Percentiles rank a stretch among this genome's conserved stretches.
Evolutionary conservation across 345 rosid genomes (phyloP).

Genomic region (Camelina neglecta): DNA sequence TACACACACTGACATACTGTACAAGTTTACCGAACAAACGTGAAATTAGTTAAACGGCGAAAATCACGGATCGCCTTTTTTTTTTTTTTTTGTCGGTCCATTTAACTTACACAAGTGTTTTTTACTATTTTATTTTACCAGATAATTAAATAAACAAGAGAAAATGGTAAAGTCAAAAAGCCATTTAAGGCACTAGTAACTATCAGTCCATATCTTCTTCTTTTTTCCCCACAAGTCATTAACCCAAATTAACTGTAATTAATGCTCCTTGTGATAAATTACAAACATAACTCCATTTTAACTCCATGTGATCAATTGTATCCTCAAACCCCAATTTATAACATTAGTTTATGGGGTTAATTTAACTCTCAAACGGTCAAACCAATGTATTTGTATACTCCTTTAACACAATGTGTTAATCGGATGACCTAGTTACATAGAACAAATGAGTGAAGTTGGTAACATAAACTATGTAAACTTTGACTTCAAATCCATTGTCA

Average conservation of each 20-base stretch:
- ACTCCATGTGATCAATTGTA: neutral
- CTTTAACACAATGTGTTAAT: neutral
- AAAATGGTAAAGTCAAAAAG: neutral
- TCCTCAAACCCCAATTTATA: too few relatives aligned
- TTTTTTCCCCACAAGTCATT: neutral
- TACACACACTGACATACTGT: neutral
- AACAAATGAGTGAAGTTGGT: neutral
- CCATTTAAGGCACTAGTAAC: neutral
- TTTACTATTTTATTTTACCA: neutral
- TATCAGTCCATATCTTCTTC: neutral
- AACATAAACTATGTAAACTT: neutral
- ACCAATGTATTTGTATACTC: too few relatives aligned
- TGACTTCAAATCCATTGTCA: neutral
- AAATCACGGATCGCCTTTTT: conserved; percentile 39
- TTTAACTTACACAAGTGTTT: neutral
- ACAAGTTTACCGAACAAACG: conserved; percentile 31
- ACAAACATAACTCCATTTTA: too few relatives aligned
- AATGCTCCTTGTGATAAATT: conserved; percentile 7
- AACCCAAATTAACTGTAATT: conserved; percentile 1
- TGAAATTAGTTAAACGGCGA: conserved; percentile 26
- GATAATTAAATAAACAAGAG: neutral
- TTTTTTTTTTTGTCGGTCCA: conserved; percentile 32
- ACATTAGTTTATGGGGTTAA: too few relatives aligned
- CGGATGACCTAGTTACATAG: neutral
- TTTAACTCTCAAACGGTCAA: too few relatives aligned